phyloP scores from a whole-genome alignment of 2,329 filamentous ascomycete species.

The Amylocarpus encephaloides region DNA sequence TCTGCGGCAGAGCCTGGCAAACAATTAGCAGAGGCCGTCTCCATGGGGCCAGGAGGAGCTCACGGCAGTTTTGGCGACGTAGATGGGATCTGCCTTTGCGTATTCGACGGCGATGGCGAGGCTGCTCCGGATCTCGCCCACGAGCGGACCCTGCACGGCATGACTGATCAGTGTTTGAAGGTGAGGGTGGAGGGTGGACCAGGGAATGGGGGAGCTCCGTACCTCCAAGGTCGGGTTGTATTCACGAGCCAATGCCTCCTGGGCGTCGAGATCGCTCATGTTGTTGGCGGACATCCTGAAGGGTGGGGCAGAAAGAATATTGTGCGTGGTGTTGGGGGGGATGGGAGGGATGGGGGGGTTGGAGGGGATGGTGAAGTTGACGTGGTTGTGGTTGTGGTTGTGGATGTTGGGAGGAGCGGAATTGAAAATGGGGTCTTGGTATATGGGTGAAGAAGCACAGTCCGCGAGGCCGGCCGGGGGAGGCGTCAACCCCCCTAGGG shows the following conservation, averaged over 20 bases:
- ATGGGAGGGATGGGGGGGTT: constrained; percentile 13
- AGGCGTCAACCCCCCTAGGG: constrained; percentile 17
- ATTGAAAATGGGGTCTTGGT: constrained; percentile 24
- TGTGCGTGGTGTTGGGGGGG: constrained; percentile 5
- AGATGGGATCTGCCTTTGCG: constrained; percentile 77
- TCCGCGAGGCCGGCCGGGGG: constrained; percentile 13
- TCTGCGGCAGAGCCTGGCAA: constrained; percentile 66
- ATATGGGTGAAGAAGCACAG: constrained; percentile 17
- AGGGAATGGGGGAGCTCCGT: too few relatives aligned
- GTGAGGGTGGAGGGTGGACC: constrained; percentile 3
- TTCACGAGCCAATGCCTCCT: constrained; percentile 54
- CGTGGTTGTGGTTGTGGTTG: constrained; percentile 11
- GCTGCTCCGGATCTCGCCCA: constrained; percentile 72
- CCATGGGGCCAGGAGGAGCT: constrained; percentile 31
- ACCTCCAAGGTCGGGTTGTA: constrained; percentile 54
- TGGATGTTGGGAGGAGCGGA: constrained; percentile 11
- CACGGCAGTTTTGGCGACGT: constrained; percentile 82
- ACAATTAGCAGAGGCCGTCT: constrained; percentile 4
- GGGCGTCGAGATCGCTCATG: constrained; percentile 36
- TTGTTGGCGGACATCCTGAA: constrained; percentile 22
- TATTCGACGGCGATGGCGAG: constrained; percentile 77
- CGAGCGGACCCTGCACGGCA: constrained; percentile 65
- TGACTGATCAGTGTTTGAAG: constrained; percentile 26
- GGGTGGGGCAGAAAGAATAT: constrained; percentile 6
- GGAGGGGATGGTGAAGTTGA: too few relatives aligned